Base-by-base conservation (phyloP, 208 protist genomes). In the Leishmania braziliensis region DNA sequence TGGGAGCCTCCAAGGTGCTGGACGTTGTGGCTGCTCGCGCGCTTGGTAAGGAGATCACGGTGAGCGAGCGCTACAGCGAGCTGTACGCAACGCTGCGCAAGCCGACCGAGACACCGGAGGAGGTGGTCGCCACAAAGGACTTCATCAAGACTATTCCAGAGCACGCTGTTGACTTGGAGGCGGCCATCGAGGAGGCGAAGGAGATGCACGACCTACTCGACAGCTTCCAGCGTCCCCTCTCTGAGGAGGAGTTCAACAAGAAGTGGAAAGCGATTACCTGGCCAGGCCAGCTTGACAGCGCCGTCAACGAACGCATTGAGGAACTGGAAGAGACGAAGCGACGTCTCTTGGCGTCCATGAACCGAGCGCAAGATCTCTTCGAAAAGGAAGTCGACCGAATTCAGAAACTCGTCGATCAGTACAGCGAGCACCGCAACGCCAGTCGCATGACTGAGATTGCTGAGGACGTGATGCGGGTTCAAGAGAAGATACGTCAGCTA, bases 171-270 rank as follows among this genome's bases (percentile, higher is more conserved):
- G 95, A 98, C 70, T 81, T 97, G 4, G 91, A 97, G 83, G 69
- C 84, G 5, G 68, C 87, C 10, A 96, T 98, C 77, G 81, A 87
- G 43, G 92, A 97, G 79, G 91, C 91, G 26, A 88, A 90, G 46
- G 91, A 94, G 71, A 91, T 97, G 54, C 90, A 97, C 89, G 88
- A 89, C 23, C 83, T 99, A 65, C 92, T 99, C 36, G 97, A 99
- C 50, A 77, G 86, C n/a, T 99, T 99, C 82, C 90, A 97, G 65
- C 93, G 91, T 48, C 84, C 88, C 36, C 89, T 99, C 48, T 86
- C 88, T 8, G 91, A 98, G 78, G 97, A 99, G 60, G 97, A 99
- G 85, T 99, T 99, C 85, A 94, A 95, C 78, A 92, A 89, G 81
- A 97, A 98, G 80, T 99, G 97, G 97, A 82, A 86, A 26, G 92